Evolutionary conservation across 306 rosid genomes (phyloP), one percentile per base, ranked within the genome.

Genomic region (Dalbergia cultrata): DNA sequence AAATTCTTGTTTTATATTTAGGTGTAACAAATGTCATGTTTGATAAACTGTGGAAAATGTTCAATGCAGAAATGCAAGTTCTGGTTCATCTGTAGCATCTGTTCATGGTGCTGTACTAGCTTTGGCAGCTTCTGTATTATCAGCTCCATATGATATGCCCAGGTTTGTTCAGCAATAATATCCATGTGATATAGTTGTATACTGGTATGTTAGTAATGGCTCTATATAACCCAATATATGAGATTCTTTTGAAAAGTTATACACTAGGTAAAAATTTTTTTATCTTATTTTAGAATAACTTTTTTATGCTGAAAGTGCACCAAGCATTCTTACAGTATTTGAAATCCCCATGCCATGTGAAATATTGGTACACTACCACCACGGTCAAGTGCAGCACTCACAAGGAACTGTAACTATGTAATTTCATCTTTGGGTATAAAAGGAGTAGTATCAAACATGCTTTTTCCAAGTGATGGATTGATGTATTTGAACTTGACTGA

Each of bases 121-220:
- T 86, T 87, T 95, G 91, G 93, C 84, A 33, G 99, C 99, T 84
- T 92, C 91, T 18, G 97, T 93, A 56, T 81, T 95, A 75, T 95
- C 99, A 61, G 91, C 98, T 22, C 99, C 99, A 16, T 95, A 95
- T 77, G 99, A 95, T 86, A 90, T 95, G 89, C 99, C 99, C 67
- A 85, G 97, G 99, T 95, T 73, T 75, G 93, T 82, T 61, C 45
- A 65, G 44, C 39, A 18, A 67, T 67, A 74, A 81, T 71, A 79
- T 86, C 67, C 72, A 50, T 35, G 35, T 10, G 57, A 57, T 54
- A 50, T 70, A 70, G 62, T 80, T 59, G 18, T 70, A 52, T 65
- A 64, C 56, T 22, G 22, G 19, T 63, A 45, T 49, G 70, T 67
- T 49, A 60, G 64, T 45, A 56, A 43, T 22, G 66, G 56, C 59